Conservation (phyloP, 202 grass and related monocot genomes). For the Thinopyrum obtusiflorum region DNA sequence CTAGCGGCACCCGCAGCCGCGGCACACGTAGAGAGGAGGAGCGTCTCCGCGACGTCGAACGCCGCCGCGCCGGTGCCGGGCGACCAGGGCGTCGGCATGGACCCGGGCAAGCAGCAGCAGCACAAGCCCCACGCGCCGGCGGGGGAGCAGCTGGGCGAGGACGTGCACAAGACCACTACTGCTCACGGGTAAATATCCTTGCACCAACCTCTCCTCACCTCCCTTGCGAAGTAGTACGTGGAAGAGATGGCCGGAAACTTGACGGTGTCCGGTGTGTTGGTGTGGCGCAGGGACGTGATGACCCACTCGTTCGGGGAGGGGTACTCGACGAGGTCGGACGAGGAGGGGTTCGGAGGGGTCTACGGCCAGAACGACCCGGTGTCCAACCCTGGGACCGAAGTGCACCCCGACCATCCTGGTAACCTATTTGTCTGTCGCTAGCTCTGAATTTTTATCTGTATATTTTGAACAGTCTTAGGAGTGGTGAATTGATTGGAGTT, state of each 20-base stretch:
- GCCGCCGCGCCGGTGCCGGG: neutral
- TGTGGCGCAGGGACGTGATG: slow-evolving; percentile 54
- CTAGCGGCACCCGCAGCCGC: neutral
- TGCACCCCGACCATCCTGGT: slow-evolving; percentile 51
- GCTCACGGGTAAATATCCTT: neutral
- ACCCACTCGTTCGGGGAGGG: slow-evolving; percentile 66
- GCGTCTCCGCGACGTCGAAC: slow-evolving; percentile 28
- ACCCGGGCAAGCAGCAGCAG: slow-evolving; percentile 39
- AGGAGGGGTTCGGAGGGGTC: slow-evolving; percentile 76
- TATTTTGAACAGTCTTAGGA: too few species aligned
- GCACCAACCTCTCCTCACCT: too few species aligned
- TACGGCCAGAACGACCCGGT: slow-evolving; percentile 42
- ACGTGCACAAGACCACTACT: slow-evolving; percentile 18
- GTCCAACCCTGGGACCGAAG: neutral
- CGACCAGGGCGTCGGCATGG: slow-evolving; percentile 41
- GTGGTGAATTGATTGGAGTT: neutral
- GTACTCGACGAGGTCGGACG: slow-evolving; percentile 68
- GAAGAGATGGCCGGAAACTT: neutral
- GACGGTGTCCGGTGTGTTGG: neutral
- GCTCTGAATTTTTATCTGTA: neutral
- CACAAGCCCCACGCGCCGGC: neutral
- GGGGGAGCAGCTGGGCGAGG: neutral
- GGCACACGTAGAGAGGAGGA: neutral
- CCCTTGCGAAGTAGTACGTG: neutral
- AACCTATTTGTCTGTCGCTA: neutral